Percentiles rank a stretch among this genome's conserved stretches.
These are phyloP conservation scores for Fomitopsis schrenkii DNA, from an alignment of 1,284 basidiomycete genomes.

Conservation along the genomic window DNA sequence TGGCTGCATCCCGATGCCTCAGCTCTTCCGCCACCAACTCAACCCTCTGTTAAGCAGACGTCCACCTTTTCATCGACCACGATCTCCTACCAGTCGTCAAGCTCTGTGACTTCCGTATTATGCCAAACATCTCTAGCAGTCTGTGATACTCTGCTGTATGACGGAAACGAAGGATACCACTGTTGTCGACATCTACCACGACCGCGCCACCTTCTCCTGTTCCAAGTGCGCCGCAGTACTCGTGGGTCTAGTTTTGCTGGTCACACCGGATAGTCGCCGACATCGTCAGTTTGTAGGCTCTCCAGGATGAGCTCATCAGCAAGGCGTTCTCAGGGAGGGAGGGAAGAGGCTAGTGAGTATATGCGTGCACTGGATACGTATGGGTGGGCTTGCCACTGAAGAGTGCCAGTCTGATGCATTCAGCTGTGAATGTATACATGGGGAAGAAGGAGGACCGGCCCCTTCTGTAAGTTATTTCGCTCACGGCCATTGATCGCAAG, in stretches of 20 bases:
- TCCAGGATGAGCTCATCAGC: constrained; percentile 86
- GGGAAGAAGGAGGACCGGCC: constrained; percentile 75
- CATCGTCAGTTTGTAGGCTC: constrained; percentile 38
- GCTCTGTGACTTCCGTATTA: neutral
- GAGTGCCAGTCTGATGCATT: constrained; percentile 63
- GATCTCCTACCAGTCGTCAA: neutral
- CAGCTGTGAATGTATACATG: constrained; percentile 70
- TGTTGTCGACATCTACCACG: constrained; percentile 36
- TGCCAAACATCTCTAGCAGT: neutral
- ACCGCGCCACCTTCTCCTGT: constrained; percentile 60
- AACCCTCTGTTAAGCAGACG: too few species aligned
- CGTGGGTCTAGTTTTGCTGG: constrained; percentile 34
- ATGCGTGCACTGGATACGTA: neutral
- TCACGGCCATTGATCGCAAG: neutral
- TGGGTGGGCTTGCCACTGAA: neutral
- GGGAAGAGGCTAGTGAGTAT: constrained; percentile 75
- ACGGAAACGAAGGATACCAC: neutral
- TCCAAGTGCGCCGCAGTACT: constrained; percentile 62
- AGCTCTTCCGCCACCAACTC: neutral
- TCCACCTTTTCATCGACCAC: too few species aligned
- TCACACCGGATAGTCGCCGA: neutral
- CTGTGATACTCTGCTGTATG: neutral
- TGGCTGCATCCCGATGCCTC: neutral
- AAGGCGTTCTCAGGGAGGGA: constrained; percentile 84
- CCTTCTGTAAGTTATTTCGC: constrained; percentile 49